Percentiles rank a stretch among this genome's conserved stretches.
These are phyloP conservation scores for Ramularia endophylla DNA, from an alignment of 2,329 filamentous ascomycete species.

Conservation along the genomic window DNA sequence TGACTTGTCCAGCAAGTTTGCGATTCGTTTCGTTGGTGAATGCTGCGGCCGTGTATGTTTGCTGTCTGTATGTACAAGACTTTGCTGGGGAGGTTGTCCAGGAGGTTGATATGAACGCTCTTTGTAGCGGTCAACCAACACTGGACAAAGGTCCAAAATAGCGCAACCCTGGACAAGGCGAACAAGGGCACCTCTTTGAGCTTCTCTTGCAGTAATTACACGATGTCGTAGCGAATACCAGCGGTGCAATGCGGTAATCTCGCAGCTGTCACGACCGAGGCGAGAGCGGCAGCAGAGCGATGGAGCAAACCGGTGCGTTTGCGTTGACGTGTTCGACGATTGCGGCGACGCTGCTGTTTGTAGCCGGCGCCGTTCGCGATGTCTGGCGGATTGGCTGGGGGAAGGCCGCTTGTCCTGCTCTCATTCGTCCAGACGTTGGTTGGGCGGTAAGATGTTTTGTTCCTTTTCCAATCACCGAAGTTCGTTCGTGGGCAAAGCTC, in stretches of 20 bases:
- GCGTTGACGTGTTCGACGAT: slow-evolving; percentile 1
- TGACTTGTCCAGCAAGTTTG: slow-evolving; percentile 9
- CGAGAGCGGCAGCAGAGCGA: not conserved
- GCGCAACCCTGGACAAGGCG: not conserved
- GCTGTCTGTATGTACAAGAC: slow-evolving; percentile 5
- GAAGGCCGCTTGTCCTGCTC: too few relatives aligned
- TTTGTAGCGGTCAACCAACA: not conserved
- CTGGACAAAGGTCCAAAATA: not conserved
- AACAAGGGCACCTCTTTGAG: not conserved
- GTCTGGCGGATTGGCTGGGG: too few relatives aligned
- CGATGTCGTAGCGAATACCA: not conserved
- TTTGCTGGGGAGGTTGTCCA: not conserved
- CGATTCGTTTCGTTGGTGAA: slow-evolving; percentile 3
- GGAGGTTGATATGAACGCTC: not conserved
- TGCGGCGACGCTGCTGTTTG: slow-evolving; percentile 1
- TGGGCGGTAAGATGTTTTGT: too few relatives aligned
- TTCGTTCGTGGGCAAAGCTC: too few relatives aligned
- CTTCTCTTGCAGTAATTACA: not conserved
- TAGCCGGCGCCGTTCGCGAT: too few relatives aligned
- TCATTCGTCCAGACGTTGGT: too few relatives aligned
- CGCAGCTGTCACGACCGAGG: too few relatives aligned
- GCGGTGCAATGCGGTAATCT: too few relatives aligned
- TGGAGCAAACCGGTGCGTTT: not conserved
- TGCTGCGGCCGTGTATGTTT: not conserved
- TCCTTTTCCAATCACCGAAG: too few relatives aligned